A percentile compares a stretch with the other conserved stretches of the same genome.
Conservation (phyloP, 2,329 filamentous ascomycete genomes). For the Verticillium alfalfae region DNA sequence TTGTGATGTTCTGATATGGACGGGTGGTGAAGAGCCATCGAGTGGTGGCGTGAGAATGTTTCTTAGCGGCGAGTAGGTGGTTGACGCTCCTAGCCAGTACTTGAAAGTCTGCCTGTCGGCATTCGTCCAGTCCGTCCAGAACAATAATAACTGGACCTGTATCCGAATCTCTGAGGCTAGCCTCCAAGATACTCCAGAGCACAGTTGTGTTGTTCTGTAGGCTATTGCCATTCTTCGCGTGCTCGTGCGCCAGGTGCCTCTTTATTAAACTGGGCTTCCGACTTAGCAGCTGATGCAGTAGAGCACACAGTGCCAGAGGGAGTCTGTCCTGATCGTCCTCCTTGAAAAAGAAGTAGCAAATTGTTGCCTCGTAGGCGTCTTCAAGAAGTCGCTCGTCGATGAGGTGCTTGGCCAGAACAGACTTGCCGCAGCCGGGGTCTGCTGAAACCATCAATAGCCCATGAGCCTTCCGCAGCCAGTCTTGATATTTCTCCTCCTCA, state of each 20-base stretch:
- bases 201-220: neutral
- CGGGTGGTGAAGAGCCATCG: slow-evolving; percentile 4
- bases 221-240: neutral
- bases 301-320: slow-evolving; percentile 1
- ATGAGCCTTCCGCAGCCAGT: neutral
- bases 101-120: neutral
- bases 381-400: neutral
- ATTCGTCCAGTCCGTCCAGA: slow-evolving; percentile 8
- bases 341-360: slow-evolving; percentile 10
- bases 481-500: neutral
- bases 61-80: neutral
- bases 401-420: neutral
- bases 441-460: slow-evolving; percentile 2
- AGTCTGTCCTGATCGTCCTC: neutral
- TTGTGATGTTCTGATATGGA: slow-evolving; percentile 1
- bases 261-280: neutral
- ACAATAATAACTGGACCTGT: neutral
- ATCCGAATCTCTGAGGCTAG: neutral
- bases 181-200: neutral
- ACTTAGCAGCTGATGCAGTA: neutral
- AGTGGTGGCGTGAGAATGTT: neutral
- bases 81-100: neutral
- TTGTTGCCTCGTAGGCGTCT: neutral
- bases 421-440: slow-evolving; percentile 7
- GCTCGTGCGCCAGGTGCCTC: neutral